Conservation (phyloP, 352 stramenopile genomes). For the Globisporangium canariense region DNA sequence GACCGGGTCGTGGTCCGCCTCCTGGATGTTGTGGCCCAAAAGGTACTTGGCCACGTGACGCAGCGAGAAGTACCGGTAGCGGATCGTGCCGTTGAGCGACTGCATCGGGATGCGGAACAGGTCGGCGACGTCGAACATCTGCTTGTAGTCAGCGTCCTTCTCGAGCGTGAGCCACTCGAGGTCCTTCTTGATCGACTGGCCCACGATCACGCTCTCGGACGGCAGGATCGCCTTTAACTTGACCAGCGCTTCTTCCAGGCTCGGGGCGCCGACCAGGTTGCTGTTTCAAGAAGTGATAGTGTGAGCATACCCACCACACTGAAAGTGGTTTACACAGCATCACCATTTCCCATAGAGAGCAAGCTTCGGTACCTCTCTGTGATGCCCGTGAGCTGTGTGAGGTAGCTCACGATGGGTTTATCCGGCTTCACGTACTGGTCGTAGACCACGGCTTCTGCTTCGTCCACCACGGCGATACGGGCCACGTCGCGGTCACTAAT, state of each 20-base stretch:
- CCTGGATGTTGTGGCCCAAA: constrained; percentile 79
- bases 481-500: constrained; percentile 87
- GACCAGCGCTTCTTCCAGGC: constrained; percentile 69
- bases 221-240: constrained; percentile 77
- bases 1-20: constrained; percentile 80
- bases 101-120: constrained; percentile 84
- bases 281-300: constrained; percentile 20
- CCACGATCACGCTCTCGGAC: constrained; percentile 85
- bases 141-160: constrained; percentile 81
- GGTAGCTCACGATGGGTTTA: constrained; percentile 87
- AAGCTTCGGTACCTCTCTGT: constrained; percentile 49
- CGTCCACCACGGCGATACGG: constrained; percentile 87
- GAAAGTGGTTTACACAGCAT: neutral
- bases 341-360: neutral
- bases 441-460: constrained; percentile 81
- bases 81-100: constrained; percentile 63
- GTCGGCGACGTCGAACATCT: constrained; percentile 81
- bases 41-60: constrained; percentile 83
- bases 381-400: constrained; percentile 89
- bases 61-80: constrained; percentile 83
- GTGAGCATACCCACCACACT: neutral
- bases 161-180: constrained; percentile 87
- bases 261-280: constrained; percentile 58
- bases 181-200: constrained; percentile 92
- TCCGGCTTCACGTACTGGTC: constrained; percentile 87